Percentiles rank a stretch among this genome's conserved stretches.
These are phyloP conservation scores for Aspergillus vadensis DNA, from an alignment of 2,329 filamentous ascomycete species.

Conservation along the genomic window DNA sequence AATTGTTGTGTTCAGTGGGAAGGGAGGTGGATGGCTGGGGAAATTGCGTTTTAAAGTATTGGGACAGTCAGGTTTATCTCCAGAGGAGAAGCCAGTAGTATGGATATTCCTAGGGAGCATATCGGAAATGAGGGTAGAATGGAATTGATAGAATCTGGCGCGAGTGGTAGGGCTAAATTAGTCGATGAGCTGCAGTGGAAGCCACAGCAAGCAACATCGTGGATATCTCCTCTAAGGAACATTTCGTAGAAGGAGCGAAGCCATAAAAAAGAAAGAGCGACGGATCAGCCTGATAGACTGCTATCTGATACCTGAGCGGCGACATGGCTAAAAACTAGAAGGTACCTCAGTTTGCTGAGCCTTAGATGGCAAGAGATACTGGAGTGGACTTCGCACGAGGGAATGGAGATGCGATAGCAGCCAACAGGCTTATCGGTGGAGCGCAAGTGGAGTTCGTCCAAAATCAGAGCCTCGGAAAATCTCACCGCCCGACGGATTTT, in stretches of 20 bases:
- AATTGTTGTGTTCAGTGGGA: background rate
- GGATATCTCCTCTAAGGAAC: background rate
- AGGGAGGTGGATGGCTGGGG: background rate
- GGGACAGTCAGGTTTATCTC: background rate
- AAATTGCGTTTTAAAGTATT: background rate
- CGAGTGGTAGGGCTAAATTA: background rate
- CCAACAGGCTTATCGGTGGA: background rate
- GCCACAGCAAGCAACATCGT: background rate
- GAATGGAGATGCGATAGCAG: background rate
- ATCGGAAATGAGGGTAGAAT: background rate
- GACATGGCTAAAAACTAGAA: background rate
- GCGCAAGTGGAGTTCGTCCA: constrained; percentile 1
- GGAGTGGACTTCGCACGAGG: too few relatives aligned
- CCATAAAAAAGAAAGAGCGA: background rate
- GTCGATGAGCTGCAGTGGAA: background rate
- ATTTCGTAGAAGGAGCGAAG: background rate
- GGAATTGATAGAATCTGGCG: background rate
- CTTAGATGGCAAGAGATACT: too few relatives aligned
- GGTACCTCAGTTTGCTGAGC: too few relatives aligned
- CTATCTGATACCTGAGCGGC: background rate
- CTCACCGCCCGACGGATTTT: constrained; percentile 39
- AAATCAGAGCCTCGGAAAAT: constrained; percentile 30
- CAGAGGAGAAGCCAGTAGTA: background rate
- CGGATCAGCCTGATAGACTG: background rate
- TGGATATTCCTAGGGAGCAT: background rate